Conservation (phyloP, 2,329 filamentous ascomycete genomes). For the Claviceps sp. region DNA sequence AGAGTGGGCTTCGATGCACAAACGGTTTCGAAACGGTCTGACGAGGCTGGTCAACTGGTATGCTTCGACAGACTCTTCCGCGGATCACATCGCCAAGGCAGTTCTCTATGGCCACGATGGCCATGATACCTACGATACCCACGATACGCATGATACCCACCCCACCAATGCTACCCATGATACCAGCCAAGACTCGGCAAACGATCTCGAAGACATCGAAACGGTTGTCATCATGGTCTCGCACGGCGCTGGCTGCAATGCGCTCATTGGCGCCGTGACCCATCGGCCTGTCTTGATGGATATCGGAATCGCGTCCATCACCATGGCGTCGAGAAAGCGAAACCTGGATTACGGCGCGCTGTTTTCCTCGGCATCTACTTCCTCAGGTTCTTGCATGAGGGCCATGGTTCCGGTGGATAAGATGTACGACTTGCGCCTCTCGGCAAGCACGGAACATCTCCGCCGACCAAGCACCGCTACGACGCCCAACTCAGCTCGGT, state of each 20-base stretch:
- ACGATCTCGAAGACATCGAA: conserved; percentile 46
- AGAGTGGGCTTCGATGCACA: conserved; percentile 94
- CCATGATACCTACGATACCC: conserved; percentile 10
- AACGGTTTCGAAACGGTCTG: conserved; percentile 68
- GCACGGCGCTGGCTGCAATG: conserved; percentile 92
- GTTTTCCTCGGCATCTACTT: conserved; percentile 15
- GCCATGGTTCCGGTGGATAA: conserved; percentile 36
- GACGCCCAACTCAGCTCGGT: conserved; percentile 20
- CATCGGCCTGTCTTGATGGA: conserved; percentile 85
- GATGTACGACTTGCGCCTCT: conserved; percentile 59
- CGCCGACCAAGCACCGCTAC: conserved; percentile 24
- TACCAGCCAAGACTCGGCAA: conserved; percentile 25
- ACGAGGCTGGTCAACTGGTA: conserved; percentile 80
- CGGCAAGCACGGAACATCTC: conserved; percentile 65
- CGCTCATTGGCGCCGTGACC: conserved; percentile 80
- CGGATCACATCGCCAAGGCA: conserved; percentile 35
- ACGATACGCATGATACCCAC: too few species aligned
- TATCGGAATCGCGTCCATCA: conserved; percentile 79
- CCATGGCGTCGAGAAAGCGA: conserved; percentile 61
- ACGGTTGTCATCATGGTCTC: conserved; percentile 79
- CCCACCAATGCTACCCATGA: too few species aligned
- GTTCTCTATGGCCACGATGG: conserved; percentile 5
- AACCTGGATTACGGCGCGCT: conserved; percentile 24
- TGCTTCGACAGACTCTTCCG: conserved; percentile 36
- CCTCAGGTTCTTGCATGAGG: conserved; percentile 11